phyloP scores from a whole-genome alignment of 2,329 filamentous ascomycete species.

The Fusarium incarnatum region DNA sequence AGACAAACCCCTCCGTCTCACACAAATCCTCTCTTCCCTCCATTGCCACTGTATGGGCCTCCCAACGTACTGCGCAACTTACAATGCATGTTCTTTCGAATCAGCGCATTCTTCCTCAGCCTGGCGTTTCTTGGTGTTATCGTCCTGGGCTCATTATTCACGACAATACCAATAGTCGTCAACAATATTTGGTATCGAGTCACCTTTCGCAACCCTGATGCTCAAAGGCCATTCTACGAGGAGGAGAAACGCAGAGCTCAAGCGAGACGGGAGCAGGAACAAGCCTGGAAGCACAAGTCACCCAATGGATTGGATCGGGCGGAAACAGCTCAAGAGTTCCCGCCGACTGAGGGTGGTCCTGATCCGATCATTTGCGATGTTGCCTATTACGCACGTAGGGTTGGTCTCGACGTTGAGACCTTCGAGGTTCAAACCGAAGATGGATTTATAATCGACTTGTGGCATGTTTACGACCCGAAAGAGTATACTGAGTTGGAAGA shows the following conservation, averaged over 20 bases:
- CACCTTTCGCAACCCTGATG: conserved; percentile 69
- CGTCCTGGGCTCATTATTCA: conserved; percentile 78
- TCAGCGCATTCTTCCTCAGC: conserved; percentile 80
- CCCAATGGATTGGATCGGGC: conserved; percentile 56
- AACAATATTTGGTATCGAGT: conserved; percentile 63
- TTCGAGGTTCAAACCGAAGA: conserved; percentile 93
- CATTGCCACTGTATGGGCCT: conserved; percentile 83
- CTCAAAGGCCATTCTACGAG: conserved; percentile 73
- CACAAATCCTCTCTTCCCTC: conserved; percentile 86
- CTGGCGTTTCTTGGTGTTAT: conserved; percentile 81
- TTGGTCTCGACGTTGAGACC: conserved; percentile 86
- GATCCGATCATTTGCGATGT: conserved; percentile 84
- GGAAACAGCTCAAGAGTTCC: conserved; percentile 66
- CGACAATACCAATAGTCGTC: conserved; percentile 67
- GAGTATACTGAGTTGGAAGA: conserved; percentile 70
- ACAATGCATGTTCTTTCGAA: conserved; percentile 73
- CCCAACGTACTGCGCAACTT: conserved; percentile 73
- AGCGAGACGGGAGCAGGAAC: conserved; percentile 67
- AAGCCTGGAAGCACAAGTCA: conserved; percentile 68
- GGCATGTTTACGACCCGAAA: conserved; percentile 88
- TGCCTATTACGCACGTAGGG: conserved; percentile 85
- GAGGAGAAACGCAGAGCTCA: conserved; percentile 75
- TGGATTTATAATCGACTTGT: conserved; percentile 88
- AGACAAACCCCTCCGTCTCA: conserved; percentile 70
- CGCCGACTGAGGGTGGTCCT: conserved; percentile 81